Evolutionary conservation across 192 early-diverging fungal species (phyloP), one percentile per base, ranked within the genome.

Genomic region (Helicostylum pulchrum): DNA sequence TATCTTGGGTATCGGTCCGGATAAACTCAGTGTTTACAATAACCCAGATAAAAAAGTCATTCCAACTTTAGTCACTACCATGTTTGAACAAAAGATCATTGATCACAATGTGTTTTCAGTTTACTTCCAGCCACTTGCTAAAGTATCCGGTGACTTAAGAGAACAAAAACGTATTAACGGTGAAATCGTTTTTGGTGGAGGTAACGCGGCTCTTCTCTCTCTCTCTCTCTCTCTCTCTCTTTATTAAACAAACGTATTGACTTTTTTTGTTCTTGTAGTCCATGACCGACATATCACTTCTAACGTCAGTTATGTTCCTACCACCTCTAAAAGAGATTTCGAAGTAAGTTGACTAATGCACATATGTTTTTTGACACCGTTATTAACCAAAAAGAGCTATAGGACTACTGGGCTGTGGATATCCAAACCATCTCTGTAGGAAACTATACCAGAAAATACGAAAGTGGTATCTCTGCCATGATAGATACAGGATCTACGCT

Each of bases 391-490:
- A 6, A 36, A 23, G 21, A 53, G 30, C 26, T 26, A 26, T 26
- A 72, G 62, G 62, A 73, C 11, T 73, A 73, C 48, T 73, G 71
- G 71, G 71, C 71, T 47, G 54, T 63, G 1, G 62, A 73, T 26
- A 53, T 67, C 14, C 49, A 59, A 34, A 36, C 48, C 1, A 53
- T 71, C 1, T 43, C 50, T 34, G 30, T 71, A 21, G 64, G 58
- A 4, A 53, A 61, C 17, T 23, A 61, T 46, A 19, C 23, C 7
- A 39, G 52, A 9, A 26, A 17, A 7, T 30, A 65, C 9, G 51
- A n/a, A 3, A 36, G 21, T 17, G 43, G 56, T 4, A 30, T 71
- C 1, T 48, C 51, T 3, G 54, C 55, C 19, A 62, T 73, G 47
- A 54, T 64, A 14, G 66, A 67, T 60, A 67, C 61, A 23, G 65